Percentiles rank a stretch among this genome's conserved stretches.
Conservation (phyloP, 2,329 filamentous ascomycete genomes). For the Trichoderma sp. region DNA sequence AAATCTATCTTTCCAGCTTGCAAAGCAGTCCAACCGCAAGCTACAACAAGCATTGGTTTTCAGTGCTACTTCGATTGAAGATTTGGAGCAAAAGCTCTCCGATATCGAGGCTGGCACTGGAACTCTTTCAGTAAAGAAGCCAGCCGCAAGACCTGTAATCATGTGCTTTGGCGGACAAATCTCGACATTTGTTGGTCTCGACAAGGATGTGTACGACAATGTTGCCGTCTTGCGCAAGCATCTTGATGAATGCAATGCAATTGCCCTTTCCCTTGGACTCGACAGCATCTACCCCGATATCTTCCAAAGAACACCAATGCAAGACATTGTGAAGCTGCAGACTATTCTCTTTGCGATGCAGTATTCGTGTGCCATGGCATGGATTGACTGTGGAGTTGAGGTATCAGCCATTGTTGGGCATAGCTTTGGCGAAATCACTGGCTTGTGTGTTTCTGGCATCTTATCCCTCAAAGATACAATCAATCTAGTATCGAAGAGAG, state of each 20-base stretch:
- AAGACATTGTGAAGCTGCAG: constrained; percentile 35
- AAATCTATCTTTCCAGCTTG: background rate
- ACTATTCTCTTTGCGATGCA: constrained; percentile 39
- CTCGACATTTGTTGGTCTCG: constrained; percentile 30
- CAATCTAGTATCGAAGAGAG: background rate
- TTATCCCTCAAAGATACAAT: background rate
- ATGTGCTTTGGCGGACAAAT: constrained; percentile 35
- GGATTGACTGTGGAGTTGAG: constrained; percentile 36
- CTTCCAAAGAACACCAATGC: constrained; percentile 28
- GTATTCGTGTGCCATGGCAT: constrained; percentile 35
- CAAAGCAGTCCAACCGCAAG: background rate
- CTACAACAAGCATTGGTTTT: background rate
- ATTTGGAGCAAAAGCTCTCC: background rate
- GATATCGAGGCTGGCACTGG: background rate
- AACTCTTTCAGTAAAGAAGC: too few species aligned
- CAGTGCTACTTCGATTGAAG: background rate
- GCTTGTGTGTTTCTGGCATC: background rate
- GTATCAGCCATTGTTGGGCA: constrained; percentile 34
- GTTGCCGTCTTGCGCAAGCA: constrained; percentile 24
- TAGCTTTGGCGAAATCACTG: constrained; percentile 19
- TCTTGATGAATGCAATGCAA: constrained; percentile 18
- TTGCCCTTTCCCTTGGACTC: constrained; percentile 21
- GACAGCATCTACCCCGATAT: constrained; percentile 33
- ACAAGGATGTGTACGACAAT: constrained; percentile 31
- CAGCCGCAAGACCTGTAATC: constrained; percentile 28